Evolutionary conservation across 805 yeast species (phyloP), one percentile per base, ranked within the genome.

Genomic region (Phaffomyces thermotolerans): DNA sequence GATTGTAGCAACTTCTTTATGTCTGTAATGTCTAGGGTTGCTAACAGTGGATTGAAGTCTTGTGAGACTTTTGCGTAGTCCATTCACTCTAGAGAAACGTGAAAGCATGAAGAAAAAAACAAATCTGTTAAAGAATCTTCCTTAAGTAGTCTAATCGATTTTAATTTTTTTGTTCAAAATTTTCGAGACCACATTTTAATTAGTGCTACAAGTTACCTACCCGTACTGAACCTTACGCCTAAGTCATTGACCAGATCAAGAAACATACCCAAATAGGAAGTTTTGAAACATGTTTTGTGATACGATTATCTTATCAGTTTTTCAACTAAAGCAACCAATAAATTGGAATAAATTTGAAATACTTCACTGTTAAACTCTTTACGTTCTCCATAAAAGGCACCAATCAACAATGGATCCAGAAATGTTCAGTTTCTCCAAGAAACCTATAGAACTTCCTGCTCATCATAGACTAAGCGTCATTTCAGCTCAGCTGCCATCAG

Each of bases 361-460:
- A 13, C 29, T 27, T 6, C 12, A 10, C 29, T 27, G 8, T 27
- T 8, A 9, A n/a, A 27, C 29, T 27, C 10, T 25, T 9, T 24
- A n/a, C 4, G 23, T 22, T 20, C 32, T 6, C 23, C 9, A 22
- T 14, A 34, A 24, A 32, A 7, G n/a, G 29, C 35, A 27, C 12
- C 2, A 27, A 4, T 20, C 29, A 31, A 6, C 8, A 12, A 46
- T 48, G 52, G 47, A 41, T n/a, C 48, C 52, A 14, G 52, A 50
- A 20, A 47, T 44, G 38, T 53, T 56, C 44, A 49, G 53, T 39
- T 54, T 56, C 52, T 49, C 56, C 17, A 57, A 57, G 55, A 57
- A 47, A 48, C 59, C 61, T 27, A 47, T 55, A 17, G 22, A 41
- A 13, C 15, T 35, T 4, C 41, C 45, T 12, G 4, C 30, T n/a